Conservation (phyloP, 176 grass and related monocot genomes). For the Oryza rufipogon region DNA sequence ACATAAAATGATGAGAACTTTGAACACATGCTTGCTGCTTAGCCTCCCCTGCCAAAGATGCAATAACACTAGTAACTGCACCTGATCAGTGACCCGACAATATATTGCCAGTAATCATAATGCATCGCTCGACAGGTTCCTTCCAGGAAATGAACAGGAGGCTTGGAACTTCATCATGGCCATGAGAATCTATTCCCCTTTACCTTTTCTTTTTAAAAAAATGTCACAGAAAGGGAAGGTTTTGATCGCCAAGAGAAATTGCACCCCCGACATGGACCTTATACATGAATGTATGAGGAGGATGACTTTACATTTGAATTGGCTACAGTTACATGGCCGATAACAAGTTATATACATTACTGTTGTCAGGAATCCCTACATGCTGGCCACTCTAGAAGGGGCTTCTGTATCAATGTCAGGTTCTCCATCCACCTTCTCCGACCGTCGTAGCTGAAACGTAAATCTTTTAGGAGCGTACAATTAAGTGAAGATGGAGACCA, state of each 20-base stretch:
- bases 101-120: background rate
- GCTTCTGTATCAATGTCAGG: slow-evolving; percentile 52
- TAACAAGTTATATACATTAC: slow-evolving; percentile 54
- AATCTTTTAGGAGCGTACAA: background rate
- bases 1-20: too few species aligned
- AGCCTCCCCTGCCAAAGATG: too few species aligned
- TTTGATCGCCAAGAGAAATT: slow-evolving; percentile 17
- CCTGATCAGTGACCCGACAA: too few species aligned
- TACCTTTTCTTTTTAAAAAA: background rate
- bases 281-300: slow-evolving; percentile 37
- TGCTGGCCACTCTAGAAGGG: slow-evolving; percentile 57
- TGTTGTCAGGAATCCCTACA: slow-evolving; percentile 45
- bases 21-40: too few species aligned
- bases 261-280: slow-evolving; percentile 18
- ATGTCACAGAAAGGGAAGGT: background rate
- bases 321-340: slow-evolving; percentile 34
- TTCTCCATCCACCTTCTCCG: slow-evolving; percentile 28
- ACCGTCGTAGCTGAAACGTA: slow-evolving; percentile 32
- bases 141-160: background rate
- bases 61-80: too few species aligned
- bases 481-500: background rate
- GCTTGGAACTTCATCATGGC: background rate
- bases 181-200: background rate
- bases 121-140: background rate
- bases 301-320: slow-evolving; percentile 55